Evolutionary conservation across 345 rosid species (phyloP), one percentile per base, ranked within the genome.

Genomic region (Citrus medica): DNA sequence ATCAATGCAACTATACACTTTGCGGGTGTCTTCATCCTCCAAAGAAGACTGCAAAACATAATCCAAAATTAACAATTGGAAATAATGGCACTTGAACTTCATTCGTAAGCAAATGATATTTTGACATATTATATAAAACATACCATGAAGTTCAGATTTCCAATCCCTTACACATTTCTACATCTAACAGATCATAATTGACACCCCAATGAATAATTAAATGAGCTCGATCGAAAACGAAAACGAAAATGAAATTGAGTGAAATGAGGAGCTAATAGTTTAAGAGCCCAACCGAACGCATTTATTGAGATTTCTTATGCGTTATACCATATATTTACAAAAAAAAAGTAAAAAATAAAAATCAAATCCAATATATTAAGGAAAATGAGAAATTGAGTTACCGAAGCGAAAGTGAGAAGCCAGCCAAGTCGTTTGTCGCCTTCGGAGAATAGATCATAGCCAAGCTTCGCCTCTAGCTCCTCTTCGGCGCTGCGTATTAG

Each of bases 371-470:
- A 19, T 17, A 5, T 53, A 19, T 14, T 8, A 21, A 16, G 22
- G 71, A 9, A 48, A 21, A 63, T 27, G 37, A 48, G 22, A 53
- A 42, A 33, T 42, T 12, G 40, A 80, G 94, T 83, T 88, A 95
- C 99, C 0, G 99, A 78, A 75, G 99, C 82, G 33, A 86, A 90
- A 35, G 89, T 93, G 71, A 95, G 99, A 28, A 95, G 82, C 98
- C 99, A 95, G 13, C 98, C 99, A 28, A 95, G 98, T 61, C 95
- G 98, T 28, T 87, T 92, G 28, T 92, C 97, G 21, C 99, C 99
- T 82, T 95, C 96, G 9, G 89, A 85, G 86, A 93, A 95, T 61
- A 95, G 85, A 85, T 87, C 95, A 82, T 89, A 93, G 69, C 99
- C 99, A 62, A 95, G 84, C 89, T 92, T 95, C 25, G 91, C 78